Base-by-base conservation (phyloP, 768 basidiomycete species). In the Boletus tomentosulus region DNA sequence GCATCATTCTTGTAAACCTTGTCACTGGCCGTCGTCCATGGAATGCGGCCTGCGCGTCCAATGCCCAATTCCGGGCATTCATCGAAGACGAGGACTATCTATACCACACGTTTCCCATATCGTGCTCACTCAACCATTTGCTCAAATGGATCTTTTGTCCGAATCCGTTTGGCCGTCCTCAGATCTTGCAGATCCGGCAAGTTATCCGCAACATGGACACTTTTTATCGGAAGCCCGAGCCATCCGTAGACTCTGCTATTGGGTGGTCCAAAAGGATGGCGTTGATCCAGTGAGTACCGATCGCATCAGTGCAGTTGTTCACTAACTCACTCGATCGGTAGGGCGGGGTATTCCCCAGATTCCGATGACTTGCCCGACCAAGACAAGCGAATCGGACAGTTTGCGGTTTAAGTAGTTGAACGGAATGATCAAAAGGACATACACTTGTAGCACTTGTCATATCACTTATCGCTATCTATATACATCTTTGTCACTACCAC, bases 1-100 rank as follows among this genome's bases (percentile, higher is more conserved):
- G 86, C 19, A 78, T 96, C 57, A 87, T 96, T 57, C 78, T 96
- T 51, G 78, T 87, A 59, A 94, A 92, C 69, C 81, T 96, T 73
- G 82, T 88, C 45, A 85, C 85, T 51, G 85, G 85, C 16, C 62
- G 46, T 48, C 55, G 50, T 33, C 63, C 54, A 6, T 65, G 62
- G 62, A 54, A 19, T 8, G 15, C 8, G 8, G 63, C 62, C 15
- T 16, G 27, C 27, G n/a, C 3, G 4, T 34, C 63, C 19, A 57
- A 65, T 8, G 7, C 1, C 24, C 16, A 50, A 8, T 64, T 62
- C 38, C 38, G 19, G 19, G 57, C 57, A 4, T 64, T 56, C 41
- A 53, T 64, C 2, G 48, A 56, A 6, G 57, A 64, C 1, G 51
- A 53, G n/a, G 22, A 65, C 5, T 59, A 62, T 24, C 30, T 65